Percentiles rank a stretch among this genome's conserved stretches.
phyloP scores from a whole-genome alignment of 495 filamentous ascomycete genomes.

The Penicillium bovifimosum region DNA sequence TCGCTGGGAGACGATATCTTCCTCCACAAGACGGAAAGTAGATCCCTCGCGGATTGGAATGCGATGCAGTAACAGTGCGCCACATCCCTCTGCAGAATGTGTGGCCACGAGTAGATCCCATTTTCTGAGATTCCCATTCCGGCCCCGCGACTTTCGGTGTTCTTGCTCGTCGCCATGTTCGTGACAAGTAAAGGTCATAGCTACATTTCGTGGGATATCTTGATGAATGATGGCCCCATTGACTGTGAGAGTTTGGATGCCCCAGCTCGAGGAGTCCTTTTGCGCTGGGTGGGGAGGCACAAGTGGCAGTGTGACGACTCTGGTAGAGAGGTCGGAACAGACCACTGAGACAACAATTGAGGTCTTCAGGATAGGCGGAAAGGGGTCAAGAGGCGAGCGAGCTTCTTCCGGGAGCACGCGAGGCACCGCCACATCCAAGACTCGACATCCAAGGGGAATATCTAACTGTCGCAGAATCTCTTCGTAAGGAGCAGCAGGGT shows the following conservation, averaged over 20 bases:
- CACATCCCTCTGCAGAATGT: constrained; percentile 62
- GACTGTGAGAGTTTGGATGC: constrained; percentile 55
- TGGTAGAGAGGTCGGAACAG: constrained; percentile 63
- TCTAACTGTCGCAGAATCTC: constrained; percentile 61
- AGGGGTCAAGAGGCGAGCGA: constrained; percentile 47
- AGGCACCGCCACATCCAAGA: constrained; percentile 55
- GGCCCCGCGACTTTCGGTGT: constrained; percentile 26
- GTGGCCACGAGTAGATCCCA: constrained; percentile 58
- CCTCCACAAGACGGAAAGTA: constrained; percentile 32
- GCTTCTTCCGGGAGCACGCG: constrained; percentile 45
- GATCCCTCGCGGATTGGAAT: constrained; percentile 38
- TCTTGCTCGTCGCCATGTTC: constrained; percentile 27
- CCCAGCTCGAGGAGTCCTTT: constrained; percentile 43
- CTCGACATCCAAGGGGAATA: constrained; percentile 58
- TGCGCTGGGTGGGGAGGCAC: constrained; percentile 59
- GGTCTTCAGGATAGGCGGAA: constrained; percentile 54
- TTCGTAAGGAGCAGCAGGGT: constrained; percentile 48
- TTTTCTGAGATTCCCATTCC: constrained; percentile 17
- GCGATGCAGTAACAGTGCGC: constrained; percentile 52
- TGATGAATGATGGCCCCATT: constrained; percentile 47
- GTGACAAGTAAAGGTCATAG: constrained; percentile 58
- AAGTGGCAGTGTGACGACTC: constrained; percentile 67
- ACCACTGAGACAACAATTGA: constrained; percentile 66
- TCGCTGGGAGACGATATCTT: constrained; percentile 53
- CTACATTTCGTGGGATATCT: constrained; percentile 57